Base-by-base conservation (phyloP, 1,284 basidiomycete genomes). In the Polyporus tsugae region DNA sequence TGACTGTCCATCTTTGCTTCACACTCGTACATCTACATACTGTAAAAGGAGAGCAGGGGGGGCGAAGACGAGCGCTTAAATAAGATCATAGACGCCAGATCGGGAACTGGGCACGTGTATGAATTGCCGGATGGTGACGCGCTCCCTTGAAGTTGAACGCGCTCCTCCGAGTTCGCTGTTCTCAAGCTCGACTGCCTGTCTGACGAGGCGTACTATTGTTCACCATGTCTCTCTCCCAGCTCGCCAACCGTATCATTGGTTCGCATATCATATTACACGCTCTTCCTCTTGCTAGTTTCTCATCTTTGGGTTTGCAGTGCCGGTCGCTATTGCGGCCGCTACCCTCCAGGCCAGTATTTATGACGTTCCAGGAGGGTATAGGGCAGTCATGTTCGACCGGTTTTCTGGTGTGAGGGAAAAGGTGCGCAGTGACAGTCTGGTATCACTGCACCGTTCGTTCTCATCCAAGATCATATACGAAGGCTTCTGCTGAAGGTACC, bases 321-420 rank as follows among this genome's bases (percentile, higher is more conserved):
- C 95, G 67, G 81, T 92, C 70, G 92, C 89, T 55, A 81, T 95
- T 73, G 91, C 89, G 58, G 83, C 88, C 33, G 89, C 87, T 11
- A 79, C 87, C 33, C 78, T 91, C 59, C 92, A 96, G 76, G 86
- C 94, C 58, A 93, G 95, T 70, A 85, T 97, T 70, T 98, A 97
- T 79, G 96, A 98, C 85, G 96, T 97, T 71, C 93, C 93, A 19
- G 95, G 95, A 77, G 96, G 97, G 59, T 96, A 93, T 82, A 88
- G 95, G 66, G 97, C 98, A 36, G 97, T 99, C 75, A 96, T 99
- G 91, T 99, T 99, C 82, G 97, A 99, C 83, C 89, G 97, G 76
- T 99, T 99, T 82, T 89, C 92, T 66, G 98, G 98, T 81, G 97
- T 99, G 60, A 91, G 91, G 81, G 86, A 91, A 74, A 82, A 87